Evolutionary conservation across 495 filamentous ascomycete genomes (phyloP).

Genomic region (Astrothelium subdiscretum): DNA sequence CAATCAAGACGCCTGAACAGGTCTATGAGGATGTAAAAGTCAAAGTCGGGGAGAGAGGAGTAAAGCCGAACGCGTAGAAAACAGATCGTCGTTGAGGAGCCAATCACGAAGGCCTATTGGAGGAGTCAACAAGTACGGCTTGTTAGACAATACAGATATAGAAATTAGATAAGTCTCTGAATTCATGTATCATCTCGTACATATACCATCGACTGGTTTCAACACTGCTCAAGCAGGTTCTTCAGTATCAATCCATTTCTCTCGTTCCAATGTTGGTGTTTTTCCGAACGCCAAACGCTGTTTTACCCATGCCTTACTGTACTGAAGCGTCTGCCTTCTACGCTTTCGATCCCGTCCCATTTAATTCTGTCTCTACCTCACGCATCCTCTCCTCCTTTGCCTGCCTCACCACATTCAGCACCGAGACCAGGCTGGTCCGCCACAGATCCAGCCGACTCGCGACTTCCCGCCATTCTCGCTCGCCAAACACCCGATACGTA

Average conservation of each 20-base stretch:
- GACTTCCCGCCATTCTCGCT: constrained; percentile 96
- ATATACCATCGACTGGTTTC: not conserved
- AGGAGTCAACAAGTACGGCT: too few relatives aligned
- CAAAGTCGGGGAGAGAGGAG: constrained; percentile 36
- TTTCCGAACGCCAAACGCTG: not conserved
- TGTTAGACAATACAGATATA: not conserved
- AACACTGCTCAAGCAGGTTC: not conserved
- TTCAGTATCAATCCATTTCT: not conserved
- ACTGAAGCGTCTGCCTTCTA: not conserved
- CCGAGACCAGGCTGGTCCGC: constrained; percentile 63
- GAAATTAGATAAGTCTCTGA: not conserved
- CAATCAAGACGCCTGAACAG: constrained; percentile 53
- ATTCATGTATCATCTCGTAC: not conserved
- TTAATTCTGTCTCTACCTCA: constrained; percentile 47
- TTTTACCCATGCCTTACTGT: not conserved
- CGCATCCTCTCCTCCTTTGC: constrained; percentile 59
- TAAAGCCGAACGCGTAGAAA: constrained; percentile 23
- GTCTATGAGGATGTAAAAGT: constrained; percentile 61
- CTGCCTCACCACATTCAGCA: constrained; percentile 60
- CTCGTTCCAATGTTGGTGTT: not conserved
- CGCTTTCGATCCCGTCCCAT: constrained; percentile 43
- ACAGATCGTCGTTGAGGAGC: not conserved
- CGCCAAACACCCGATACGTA: constrained; percentile 89
- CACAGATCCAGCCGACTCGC: constrained; percentile 80
- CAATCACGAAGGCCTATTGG: not conserved